phyloP scores from a whole-genome alignment of 345 rosid genomes.

The Aurinia saxatilis region DNA sequence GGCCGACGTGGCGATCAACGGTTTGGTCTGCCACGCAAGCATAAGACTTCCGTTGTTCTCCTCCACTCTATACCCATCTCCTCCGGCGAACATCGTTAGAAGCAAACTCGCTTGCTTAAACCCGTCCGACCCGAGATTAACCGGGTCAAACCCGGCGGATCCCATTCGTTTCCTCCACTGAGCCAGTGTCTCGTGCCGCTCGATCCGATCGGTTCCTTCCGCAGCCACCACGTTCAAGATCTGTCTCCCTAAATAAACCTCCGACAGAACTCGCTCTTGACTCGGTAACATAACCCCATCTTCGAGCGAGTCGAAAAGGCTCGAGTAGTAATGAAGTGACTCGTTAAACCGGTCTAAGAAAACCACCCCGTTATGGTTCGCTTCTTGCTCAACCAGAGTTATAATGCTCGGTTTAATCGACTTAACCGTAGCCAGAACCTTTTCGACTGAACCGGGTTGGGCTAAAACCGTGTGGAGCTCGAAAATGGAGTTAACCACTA shows the following conservation, averaged over 20 bases:
- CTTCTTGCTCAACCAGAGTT: constrained; percentile 80
- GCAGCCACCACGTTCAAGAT: constrained; percentile 62
- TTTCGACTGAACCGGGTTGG: constrained; percentile 32
- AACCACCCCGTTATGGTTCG: constrained; percentile 60
- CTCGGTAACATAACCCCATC: constrained; percentile 43
- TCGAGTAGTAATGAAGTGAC: constrained; percentile 68
- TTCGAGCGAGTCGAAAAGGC: constrained; percentile 78
- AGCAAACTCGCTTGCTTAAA: constrained; percentile 83
- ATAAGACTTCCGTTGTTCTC: constrained; percentile 70
- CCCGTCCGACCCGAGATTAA: constrained; percentile 72
- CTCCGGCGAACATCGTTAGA: constrained; percentile 59
- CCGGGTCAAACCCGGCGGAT: constrained; percentile 50
- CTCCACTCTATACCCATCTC: constrained; percentile 65
- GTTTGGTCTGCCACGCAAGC: constrained; percentile 84
- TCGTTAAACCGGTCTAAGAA: constrained; percentile 68
- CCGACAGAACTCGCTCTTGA: constrained; percentile 59
- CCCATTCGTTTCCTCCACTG: constrained; percentile 55
- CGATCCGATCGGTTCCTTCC: constrained; percentile 60
- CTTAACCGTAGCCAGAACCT: constrained; percentile 54
- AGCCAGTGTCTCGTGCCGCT: constrained; percentile 66
- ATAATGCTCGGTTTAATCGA: constrained; percentile 56
- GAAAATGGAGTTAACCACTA: constrained; percentile 72
- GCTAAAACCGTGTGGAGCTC: constrained; percentile 56
- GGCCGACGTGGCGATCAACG: constrained; percentile 77
- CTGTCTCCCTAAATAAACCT: constrained; percentile 60